Base-by-base conservation (phyloP, 2,329 filamentous ascomycete genomes). In the Aspergillus spinulosporus region DNA sequence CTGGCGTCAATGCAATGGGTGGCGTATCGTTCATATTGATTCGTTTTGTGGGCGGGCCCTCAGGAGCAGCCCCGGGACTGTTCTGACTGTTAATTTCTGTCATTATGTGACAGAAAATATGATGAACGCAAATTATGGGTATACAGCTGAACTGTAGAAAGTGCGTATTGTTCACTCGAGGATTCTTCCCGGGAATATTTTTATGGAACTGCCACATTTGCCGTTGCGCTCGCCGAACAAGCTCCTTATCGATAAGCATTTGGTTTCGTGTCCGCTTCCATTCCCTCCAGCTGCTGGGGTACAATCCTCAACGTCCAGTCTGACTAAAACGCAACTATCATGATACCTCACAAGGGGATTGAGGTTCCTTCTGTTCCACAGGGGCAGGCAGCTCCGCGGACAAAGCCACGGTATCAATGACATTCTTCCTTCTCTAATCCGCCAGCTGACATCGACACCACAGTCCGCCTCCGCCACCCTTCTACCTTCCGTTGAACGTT, bases 401-500 rank as follows among this genome's bases (percentile, higher is more conserved):
- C 63, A 31, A 72, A 71, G 52, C 57, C 62, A 56, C 66, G 63
- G 70, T 72, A 66, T 60, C 29, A 31, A 11, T 14, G 31, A 36
- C n/a, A 42, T 11, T 32, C 9, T 32, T 12, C 11, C 47, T 43
- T 4, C 7, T 36, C 43, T 31, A 45, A 48, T 32, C 6, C 21
- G 32, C 49, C 43, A 49, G 32, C 56, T 58, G 44, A 59, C 49
- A 52, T 57, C 45, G 31, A n/a, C 15, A 39, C 43, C 32, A 39
- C 58, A 74, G 73, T 52, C 63, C 65, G 42, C 63, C 63, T 46
- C 70, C 72, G 28, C 54, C 71, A 8, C 79, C 81, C 50, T 89
- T 87, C 70, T 82, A 82, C 60, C 79, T 94, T 59, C 81, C 88
- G 64, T 84, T 90, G 54, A 88, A 90, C 63, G 81, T 84, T 46